Evolutionary conservation across 352 stramenopile genomes (phyloP).

Genomic region (Saprolegnia parasitica): DNA sequence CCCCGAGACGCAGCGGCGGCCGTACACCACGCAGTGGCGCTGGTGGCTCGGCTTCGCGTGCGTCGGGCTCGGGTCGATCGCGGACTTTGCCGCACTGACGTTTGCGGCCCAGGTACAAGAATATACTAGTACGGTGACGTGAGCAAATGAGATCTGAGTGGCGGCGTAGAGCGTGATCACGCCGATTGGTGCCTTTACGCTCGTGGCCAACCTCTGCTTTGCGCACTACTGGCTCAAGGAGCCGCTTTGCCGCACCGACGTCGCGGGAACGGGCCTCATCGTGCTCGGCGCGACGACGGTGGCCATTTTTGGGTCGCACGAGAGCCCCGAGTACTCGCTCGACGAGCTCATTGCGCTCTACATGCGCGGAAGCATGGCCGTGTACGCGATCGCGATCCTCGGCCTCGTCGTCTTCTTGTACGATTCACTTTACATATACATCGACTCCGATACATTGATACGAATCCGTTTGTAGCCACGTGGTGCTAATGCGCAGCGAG

Average conservation of each 20-base stretch:
- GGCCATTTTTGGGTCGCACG: constrained; percentile 69
- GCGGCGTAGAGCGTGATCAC: constrained; percentile 59
- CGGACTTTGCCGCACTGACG: constrained; percentile 27
- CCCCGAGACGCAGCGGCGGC: constrained; percentile 27
- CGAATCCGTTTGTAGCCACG: background rate
- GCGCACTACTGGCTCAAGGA: constrained; percentile 69
- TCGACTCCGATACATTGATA: too few species aligned
- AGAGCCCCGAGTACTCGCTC: constrained; percentile 67
- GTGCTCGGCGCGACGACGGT: constrained; percentile 66
- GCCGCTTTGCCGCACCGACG: constrained; percentile 56
- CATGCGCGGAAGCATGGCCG: constrained; percentile 48
- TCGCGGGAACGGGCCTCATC: constrained; percentile 59
- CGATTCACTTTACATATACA: background rate
- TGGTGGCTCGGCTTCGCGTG: constrained; percentile 63
- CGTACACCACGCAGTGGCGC: constrained; percentile 56
- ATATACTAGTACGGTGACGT: background rate
- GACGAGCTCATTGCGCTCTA: constrained; percentile 67
- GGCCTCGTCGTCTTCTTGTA: constrained; percentile 44
- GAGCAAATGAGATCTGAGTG: background rate
- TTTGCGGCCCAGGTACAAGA: constrained; percentile 9
- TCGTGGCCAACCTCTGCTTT: constrained; percentile 80
- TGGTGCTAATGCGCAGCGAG: constrained; percentile 47
- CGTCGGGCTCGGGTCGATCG: constrained; percentile 56
- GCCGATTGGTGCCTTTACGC: constrained; percentile 66
- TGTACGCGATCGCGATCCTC: constrained; percentile 43